Percentiles rank a stretch among this genome's conserved stretches.
phyloP scores from a whole-genome alignment of 176 grass and related monocot genomes.

The Eragrostis nindensis region DNA sequence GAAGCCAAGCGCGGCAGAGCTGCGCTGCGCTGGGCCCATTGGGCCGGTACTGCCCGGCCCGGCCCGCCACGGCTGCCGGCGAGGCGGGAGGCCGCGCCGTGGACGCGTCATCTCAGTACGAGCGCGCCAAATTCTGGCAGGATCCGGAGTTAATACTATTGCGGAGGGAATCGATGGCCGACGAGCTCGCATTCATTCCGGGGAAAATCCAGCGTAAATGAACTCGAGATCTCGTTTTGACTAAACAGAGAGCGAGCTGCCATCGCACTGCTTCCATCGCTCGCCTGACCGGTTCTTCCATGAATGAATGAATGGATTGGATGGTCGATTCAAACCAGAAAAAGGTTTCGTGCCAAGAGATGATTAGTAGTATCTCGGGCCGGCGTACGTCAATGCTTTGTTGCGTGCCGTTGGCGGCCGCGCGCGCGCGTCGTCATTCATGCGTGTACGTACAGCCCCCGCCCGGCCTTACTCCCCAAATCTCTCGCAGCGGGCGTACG shows the following conservation, averaged over 20 bases:
- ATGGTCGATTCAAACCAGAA: neutral
- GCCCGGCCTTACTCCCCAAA: neutral
- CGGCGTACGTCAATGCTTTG: neutral
- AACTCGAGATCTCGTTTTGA: neutral
- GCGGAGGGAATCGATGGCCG: neutral
- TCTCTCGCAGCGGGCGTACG: neutral
- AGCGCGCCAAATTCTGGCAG: neutral
- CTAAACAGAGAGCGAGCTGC: neutral
- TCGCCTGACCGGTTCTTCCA: no score
- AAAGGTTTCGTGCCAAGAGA: neutral
- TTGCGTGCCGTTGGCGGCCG: neutral
- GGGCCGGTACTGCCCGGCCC: no score
- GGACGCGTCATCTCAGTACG: neutral
- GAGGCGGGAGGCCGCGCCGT: no score
- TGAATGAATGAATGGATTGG: neutral
- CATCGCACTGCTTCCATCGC: no score
- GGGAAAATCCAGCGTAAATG: neutral
- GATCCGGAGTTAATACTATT: slow-evolving; percentile 40
- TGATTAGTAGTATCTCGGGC: no score
- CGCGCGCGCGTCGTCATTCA: no score
- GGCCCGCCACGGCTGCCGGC: neutral
- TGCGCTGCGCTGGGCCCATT: neutral
- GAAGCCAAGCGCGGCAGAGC: neutral
- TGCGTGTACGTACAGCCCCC: neutral
- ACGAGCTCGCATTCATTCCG: neutral